Conservation (phyloP, 2,329 filamentous ascomycete species). For the Colletotrichum neosansevieriae region DNA sequence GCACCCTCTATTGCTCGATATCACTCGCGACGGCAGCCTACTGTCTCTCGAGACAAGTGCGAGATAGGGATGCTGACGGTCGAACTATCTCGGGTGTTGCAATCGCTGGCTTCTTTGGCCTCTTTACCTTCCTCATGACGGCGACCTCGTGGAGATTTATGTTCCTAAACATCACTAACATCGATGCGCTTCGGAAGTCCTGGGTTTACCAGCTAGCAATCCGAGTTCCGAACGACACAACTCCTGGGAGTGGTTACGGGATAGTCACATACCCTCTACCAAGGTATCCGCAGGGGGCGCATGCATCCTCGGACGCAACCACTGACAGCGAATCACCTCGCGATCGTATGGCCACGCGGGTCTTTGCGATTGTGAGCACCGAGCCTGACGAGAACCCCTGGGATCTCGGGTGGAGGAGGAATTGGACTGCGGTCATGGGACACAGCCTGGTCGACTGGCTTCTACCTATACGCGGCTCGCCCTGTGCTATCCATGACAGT, state of each 20-base stretch:
- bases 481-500: slow-evolving; percentile 77
- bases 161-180: slow-evolving; percentile 81
- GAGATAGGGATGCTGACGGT: slow-evolving; percentile 61
- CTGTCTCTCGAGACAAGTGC: slow-evolving; percentile 68
- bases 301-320: slow-evolving; percentile 15
- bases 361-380: slow-evolving; percentile 84
- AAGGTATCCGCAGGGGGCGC: slow-evolving; percentile 41
- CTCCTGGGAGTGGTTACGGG: slow-evolving; percentile 55
- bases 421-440: slow-evolving; percentile 87
- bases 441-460: slow-evolving; percentile 79
- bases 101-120: slow-evolving; percentile 77
- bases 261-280: slow-evolving; percentile 72
- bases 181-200: slow-evolving; percentile 78
- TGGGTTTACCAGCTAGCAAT: slow-evolving; percentile 82
- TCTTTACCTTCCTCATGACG: slow-evolving; percentile 87
- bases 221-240: slow-evolving; percentile 68
- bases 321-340: slow-evolving; percentile 29
- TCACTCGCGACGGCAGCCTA: slow-evolving; percentile 73
- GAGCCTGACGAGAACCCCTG: slow-evolving; percentile 85
- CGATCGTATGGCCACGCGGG: slow-evolving; percentile 66
- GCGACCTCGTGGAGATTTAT: slow-evolving; percentile 77
- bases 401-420: slow-evolving; percentile 77
- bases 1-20: slow-evolving; percentile 74
- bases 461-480: slow-evolving; percentile 79
- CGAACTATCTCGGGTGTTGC: slow-evolving; percentile 76